Evolutionary conservation across 192 early-diverging fungal species (phyloP).

Genomic region (Coemansia sp.): DNA sequence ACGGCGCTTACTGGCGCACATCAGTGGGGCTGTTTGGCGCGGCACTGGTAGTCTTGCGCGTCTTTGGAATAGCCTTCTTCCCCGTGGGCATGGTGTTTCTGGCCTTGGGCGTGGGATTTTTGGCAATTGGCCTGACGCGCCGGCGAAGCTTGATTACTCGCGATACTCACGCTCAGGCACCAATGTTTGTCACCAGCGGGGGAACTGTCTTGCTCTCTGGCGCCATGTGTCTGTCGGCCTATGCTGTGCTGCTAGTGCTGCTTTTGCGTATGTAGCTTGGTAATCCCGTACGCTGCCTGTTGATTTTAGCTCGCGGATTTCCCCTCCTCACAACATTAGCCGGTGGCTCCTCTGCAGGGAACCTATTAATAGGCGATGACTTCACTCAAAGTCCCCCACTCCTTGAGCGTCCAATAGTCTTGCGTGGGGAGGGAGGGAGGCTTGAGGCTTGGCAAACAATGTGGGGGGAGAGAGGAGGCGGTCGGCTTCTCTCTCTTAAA

Average conservation of each 20-base stretch:
- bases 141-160: conserved; percentile 31
- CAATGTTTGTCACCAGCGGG: conserved; percentile 46
- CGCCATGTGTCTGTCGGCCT: conserved; percentile 45
- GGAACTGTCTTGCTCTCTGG: conserved; percentile 40
- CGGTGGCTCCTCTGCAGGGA: too few species aligned
- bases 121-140: conserved; percentile 52
- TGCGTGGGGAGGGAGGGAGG: not conserved
- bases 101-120: conserved; percentile 44
- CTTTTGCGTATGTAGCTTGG: conserved; percentile 31
- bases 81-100: conserved; percentile 56
- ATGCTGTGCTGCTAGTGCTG: conserved; percentile 43
- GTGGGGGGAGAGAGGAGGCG: not conserved
- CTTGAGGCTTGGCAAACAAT: conserved; percentile 8
- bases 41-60: conserved; percentile 49
- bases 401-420: not conserved
- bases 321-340: too few species aligned
- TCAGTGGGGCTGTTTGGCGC: conserved; percentile 54
- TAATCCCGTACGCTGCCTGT: too few species aligned
- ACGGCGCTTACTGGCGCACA: conserved; percentile 59
- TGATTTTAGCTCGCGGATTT: too few species aligned
- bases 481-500: not conserved
- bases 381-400: not conserved
- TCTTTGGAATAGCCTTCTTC: conserved; percentile 51
- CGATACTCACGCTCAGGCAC: conserved; percentile 38
- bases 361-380: not conserved